These are phyloP conservation scores for Diaporthe humulicola DNA, from an alignment of 2,329 filamentous ascomycete genomes.

Conservation along the genomic window DNA sequence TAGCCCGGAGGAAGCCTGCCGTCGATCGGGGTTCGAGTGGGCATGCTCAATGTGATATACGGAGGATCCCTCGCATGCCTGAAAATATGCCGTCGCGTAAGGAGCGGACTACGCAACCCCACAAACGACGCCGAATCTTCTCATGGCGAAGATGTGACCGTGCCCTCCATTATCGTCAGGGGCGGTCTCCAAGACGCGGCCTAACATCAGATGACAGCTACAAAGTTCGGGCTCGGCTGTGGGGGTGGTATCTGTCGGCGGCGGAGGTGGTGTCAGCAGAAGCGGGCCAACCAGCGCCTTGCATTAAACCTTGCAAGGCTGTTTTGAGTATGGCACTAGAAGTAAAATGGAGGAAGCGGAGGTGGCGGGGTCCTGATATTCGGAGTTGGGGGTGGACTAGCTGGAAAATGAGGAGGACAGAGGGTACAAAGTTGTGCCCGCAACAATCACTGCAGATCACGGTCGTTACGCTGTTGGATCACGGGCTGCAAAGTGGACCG, in stretches of 20 bases:
- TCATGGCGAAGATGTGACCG: not conserved
- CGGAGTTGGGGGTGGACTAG: conserved; percentile 10
- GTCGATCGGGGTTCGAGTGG: not conserved
- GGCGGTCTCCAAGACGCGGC: not conserved
- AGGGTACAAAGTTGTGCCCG: not conserved
- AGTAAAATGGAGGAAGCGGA: conserved; percentile 23
- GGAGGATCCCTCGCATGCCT: not conserved
- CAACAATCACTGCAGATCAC: not conserved
- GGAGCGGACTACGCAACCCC: not conserved
- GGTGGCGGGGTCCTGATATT: conserved; percentile 24
- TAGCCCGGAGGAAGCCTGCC: conserved; percentile 9
- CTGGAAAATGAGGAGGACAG: not conserved
- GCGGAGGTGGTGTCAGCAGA: conserved; percentile 34
- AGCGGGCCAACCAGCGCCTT: conserved; percentile 28
- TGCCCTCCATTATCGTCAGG: not conserved
- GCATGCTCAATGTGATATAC: conserved; percentile 25
- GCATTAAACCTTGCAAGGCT: not conserved
- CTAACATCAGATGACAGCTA: conserved; percentile 21
- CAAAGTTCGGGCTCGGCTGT: conserved; percentile 18
- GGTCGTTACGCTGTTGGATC: not conserved
- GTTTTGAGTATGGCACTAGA: not conserved
- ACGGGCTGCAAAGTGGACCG: not conserved
- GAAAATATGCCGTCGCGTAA: conserved; percentile 2
- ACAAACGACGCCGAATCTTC: conserved; percentile 5
- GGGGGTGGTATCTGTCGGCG: conserved; percentile 31